Evolutionary conservation across 192 early-diverging fungal species (phyloP), one percentile per base, ranked within the genome.

Genomic region (Gaertneriomyces semiglobifer): DNA sequence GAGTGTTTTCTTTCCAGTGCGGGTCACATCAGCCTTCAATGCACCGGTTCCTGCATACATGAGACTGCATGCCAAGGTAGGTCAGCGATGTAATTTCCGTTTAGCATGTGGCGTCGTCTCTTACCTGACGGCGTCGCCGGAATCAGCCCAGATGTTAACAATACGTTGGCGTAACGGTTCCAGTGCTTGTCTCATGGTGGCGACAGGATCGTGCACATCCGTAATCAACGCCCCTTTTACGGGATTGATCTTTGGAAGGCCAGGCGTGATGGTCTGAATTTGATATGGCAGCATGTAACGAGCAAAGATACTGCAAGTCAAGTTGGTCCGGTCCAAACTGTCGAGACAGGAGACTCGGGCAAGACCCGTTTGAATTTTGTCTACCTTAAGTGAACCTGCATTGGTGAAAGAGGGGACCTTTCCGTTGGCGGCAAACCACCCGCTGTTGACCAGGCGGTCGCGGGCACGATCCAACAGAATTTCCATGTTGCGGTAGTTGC

Each of bases 1-100:
- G 16, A 82, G 5, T 41, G 70, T 65, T 46, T 77, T 71, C 46
- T 72, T 74, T 14, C 80, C 80, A 19, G 79, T 73, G 12, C 77
- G 58, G 14, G 78, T 74, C 11, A 81, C 63, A 62, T 85, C 83
- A 20, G 73, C 65, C 54, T 82, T 84, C 20, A 85, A 65, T 7
- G 80, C 80, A n/a, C 76, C 62, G 16, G 83, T 85, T 0, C 83
- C 83, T 25, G 83, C 80, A 69, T 85, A 85, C 53, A 84, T 60
- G 20, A 85, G 60, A 25, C 45, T 48, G 25, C 25, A 33, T 33
- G 25, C 25, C 25, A 33, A 33, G 25, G 25, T 33, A 33, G 25
- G 25, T 33, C 25, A 33, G 25, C 25, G 25, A 33, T 0, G 2
- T 33, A 33, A 33, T 33, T 0, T 33, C 2, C 25, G 2, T 1